Conservation (phyloP, 768 basidiomycete species). For the Leucocoprinus leucothites region DNA sequence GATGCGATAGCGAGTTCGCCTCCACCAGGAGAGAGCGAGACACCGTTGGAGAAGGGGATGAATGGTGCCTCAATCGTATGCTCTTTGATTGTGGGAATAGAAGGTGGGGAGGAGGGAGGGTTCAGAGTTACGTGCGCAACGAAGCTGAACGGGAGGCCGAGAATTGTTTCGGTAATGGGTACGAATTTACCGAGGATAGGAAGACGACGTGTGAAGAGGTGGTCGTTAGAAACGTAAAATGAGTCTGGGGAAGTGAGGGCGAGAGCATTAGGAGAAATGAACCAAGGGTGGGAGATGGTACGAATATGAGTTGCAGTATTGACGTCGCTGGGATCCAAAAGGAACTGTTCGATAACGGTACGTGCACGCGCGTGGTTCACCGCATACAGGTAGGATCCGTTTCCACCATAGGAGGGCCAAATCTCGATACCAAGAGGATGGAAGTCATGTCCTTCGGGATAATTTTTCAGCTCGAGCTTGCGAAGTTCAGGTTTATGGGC, state of each 20-base stretch:
- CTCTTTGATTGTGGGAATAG: constrained; percentile 25
- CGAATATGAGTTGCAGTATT: constrained; percentile 50
- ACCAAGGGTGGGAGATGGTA: constrained; percentile 55
- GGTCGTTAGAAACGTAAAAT: constrained; percentile 76
- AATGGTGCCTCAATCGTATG: constrained; percentile 42
- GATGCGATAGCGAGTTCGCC: constrained; percentile 55
- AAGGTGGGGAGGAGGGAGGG: constrained; percentile 17
- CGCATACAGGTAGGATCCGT: constrained; percentile 56
- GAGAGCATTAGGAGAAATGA: constrained; percentile 65
- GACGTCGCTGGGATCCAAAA: constrained; percentile 41
- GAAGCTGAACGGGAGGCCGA: constrained; percentile 58
- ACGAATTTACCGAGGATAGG: constrained; percentile 48
- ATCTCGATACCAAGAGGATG: constrained; percentile 69
- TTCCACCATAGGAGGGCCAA: constrained; percentile 46
- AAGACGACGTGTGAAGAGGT: constrained; percentile 60
- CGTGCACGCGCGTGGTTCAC: constrained; percentile 64
- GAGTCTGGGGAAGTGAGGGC: constrained; percentile 62
- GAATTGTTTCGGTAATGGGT: constrained; percentile 52
- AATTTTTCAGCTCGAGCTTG: constrained; percentile 44
- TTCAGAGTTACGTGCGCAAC: constrained; percentile 52
- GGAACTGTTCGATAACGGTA: constrained; percentile 69
- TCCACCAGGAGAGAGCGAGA: constrained; percentile 53
- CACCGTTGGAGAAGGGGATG: constrained; percentile 67
- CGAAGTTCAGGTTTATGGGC: constrained; percentile 24
- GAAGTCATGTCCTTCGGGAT: constrained; percentile 58